phyloP scores from a whole-genome alignment of 2,329 filamentous ascomycete genomes.

The Fusarium nelsonii region DNA sequence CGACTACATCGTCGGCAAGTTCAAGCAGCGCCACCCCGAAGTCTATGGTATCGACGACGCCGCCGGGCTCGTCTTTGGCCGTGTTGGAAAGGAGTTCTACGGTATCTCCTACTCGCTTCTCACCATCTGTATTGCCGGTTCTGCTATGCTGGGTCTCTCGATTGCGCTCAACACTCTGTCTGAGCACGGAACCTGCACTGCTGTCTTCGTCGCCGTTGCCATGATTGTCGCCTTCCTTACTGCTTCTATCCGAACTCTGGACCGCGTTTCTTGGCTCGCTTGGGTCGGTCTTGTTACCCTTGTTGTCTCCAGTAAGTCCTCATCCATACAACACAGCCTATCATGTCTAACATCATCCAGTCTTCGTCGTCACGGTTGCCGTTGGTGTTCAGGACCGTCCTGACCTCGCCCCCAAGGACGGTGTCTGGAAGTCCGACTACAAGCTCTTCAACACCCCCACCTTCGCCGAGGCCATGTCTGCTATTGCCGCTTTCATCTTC shows the following conservation, averaged over 20 bases:
- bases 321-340: rapidly evolving
- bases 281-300: slow-evolving; percentile 45
- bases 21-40: slow-evolving; percentile 64
- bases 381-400: slow-evolving; percentile 43
- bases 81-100: slow-evolving; percentile 58
- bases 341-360: not conserved
- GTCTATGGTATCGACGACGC: slow-evolving; percentile 68
- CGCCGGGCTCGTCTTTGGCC: slow-evolving; percentile 62
- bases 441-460: slow-evolving; percentile 50
- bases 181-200: slow-evolving; percentile 55
- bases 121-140: slow-evolving; percentile 44
- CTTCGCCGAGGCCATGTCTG: slow-evolving; percentile 51
- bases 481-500: slow-evolving; percentile 53
- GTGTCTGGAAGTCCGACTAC: slow-evolving; percentile 50
- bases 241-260: slow-evolving; percentile 51
- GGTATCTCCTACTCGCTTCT: slow-evolving; percentile 54
- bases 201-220: slow-evolving; percentile 56
- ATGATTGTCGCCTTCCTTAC: slow-evolving; percentile 48
- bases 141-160: slow-evolving; percentile 50
- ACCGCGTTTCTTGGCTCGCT: slow-evolving; percentile 51
- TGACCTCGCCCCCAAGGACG: slow-evolving; percentile 31
- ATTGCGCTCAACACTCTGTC: slow-evolving; percentile 57
- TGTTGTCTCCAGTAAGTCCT: slow-evolving; percentile 33
- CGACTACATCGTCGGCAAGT: slow-evolving; percentile 61
- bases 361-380: slow-evolving; percentile 41